Percentiles rank a stretch among this genome's conserved stretches.
These are phyloP conservation scores for Geoglossum glabrum DNA, from an alignment of 495 filamentous ascomycete species.

Conservation along the genomic window DNA sequence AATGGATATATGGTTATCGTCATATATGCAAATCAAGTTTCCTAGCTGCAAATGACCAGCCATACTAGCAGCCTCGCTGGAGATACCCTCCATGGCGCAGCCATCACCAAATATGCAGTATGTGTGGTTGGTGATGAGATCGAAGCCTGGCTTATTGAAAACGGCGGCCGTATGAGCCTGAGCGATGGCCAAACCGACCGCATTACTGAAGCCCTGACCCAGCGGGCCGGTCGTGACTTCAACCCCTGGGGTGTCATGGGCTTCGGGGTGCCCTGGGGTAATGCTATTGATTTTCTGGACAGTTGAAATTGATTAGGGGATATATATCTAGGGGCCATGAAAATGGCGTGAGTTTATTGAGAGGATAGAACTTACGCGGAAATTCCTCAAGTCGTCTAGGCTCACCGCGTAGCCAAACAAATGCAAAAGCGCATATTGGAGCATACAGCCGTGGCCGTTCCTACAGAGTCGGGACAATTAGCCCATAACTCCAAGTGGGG, in stretches of 20 bases:
- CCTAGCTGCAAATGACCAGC: constrained; percentile 94
- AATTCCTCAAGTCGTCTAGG: constrained; percentile 82
- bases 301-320: neutral
- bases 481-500: neutral
- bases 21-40: constrained; percentile 90
- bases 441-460: constrained; percentile 98
- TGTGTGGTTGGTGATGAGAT: constrained; percentile 89
- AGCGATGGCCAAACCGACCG: constrained; percentile 90
- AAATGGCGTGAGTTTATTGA: neutral
- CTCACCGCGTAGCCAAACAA: constrained; percentile 75
- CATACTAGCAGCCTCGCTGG: constrained; percentile 74
- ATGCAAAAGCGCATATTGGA: constrained; percentile 96
- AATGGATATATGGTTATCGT: constrained; percentile 96
- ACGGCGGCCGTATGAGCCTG: constrained; percentile 71
- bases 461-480: constrained; percentile 24
- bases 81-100: constrained; percentile 96
- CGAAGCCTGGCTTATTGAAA: constrained; percentile 95
- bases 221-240: constrained; percentile 97
- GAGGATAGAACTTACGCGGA: constrained; percentile 49
- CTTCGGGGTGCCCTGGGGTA: constrained; percentile 91
- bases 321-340: neutral
- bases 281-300: constrained; percentile 65
- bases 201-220: constrained; percentile 86
- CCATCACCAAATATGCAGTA: constrained; percentile 94
- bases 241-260: constrained; percentile 86